Conservation (phyloP, 768 basidiomycete genomes). For the Mycena rebaudengoi region DNA sequence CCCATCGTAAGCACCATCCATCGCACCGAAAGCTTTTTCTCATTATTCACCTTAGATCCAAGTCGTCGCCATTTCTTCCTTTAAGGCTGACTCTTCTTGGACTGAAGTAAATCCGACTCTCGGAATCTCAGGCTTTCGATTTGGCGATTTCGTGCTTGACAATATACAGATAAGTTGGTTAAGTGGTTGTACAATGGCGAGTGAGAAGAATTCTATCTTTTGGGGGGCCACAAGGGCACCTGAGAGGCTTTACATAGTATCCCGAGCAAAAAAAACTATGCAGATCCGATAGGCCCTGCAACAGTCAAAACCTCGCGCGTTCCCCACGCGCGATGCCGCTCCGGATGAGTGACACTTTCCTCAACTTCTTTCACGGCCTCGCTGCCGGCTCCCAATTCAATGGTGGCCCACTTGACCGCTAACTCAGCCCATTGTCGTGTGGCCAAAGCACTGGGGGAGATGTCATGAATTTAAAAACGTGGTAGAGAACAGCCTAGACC, state of each 20-base stretch:
- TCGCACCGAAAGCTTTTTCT: not conserved
- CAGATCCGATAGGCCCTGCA: conserved; percentile 38
- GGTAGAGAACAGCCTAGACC: conserved; percentile 41
- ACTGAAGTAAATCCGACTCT: too few relatives aligned
- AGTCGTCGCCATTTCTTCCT: not conserved
- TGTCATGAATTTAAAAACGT: not conserved
- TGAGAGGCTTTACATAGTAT: too few relatives aligned
- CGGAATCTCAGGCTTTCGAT: too few relatives aligned
- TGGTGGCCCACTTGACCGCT: conserved; percentile 62
- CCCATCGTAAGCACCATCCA: not conserved
- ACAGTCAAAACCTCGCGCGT: conserved; percentile 45
- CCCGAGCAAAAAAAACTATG: too few relatives aligned
- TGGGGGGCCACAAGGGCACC: too few relatives aligned
- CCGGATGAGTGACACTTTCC: conserved; percentile 44
- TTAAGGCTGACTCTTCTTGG: too few relatives aligned
- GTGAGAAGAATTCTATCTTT: too few relatives aligned
- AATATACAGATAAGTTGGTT: too few relatives aligned
- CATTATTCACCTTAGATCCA: not conserved
- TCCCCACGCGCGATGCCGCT: conserved; percentile 59
- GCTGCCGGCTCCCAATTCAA: conserved; percentile 65
- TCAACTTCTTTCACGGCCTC: conserved; percentile 52
- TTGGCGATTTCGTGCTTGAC: too few relatives aligned
- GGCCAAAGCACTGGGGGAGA: conserved; percentile 49
- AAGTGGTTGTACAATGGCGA: too few relatives aligned
- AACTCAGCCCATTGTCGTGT: conserved; percentile 57